Evolutionary conservation across 1,139 yeast species (phyloP).

Genomic region (Candida albicans): DNA sequence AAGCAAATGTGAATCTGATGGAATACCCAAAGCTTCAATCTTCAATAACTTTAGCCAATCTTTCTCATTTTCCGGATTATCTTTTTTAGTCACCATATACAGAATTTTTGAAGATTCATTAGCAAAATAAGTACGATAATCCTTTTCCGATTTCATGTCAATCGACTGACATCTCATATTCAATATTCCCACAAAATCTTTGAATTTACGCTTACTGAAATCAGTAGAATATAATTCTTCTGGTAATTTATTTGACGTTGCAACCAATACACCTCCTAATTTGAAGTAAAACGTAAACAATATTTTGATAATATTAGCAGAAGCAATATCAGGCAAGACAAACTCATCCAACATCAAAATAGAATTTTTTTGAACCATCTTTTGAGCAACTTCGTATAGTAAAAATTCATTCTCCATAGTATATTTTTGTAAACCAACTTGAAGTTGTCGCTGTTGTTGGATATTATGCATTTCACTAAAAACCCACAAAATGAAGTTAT

Average conservation of each 20-base stretch:
- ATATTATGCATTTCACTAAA: conserved; percentile 60
- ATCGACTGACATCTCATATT: conserved; percentile 61
- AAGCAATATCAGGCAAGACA: conserved; percentile 71
- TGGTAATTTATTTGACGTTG: conserved; percentile 70
- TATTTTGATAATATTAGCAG: conserved; percentile 66
- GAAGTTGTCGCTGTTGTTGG: conserved; percentile 40
- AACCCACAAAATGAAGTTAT: conserved; percentile 68
- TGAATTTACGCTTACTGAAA: conserved; percentile 59
- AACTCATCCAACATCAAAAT: conserved; percentile 69
- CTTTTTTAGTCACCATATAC: conserved; percentile 32
- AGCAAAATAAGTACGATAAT: conserved; percentile 51
- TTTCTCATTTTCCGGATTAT: conserved; percentile 23
- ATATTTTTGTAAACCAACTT: conserved; percentile 29
- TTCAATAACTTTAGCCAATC: conserved; percentile 40
- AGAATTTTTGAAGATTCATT: conserved; percentile 21
- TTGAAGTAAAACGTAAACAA: conserved; percentile 69
- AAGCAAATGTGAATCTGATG: conserved; percentile 14
- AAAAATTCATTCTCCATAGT: conserved; percentile 64
- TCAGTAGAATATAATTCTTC: conserved; percentile 68
- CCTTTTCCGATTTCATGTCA: conserved; percentile 61
- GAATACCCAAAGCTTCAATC: conserved; percentile 19
- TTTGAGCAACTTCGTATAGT: conserved; percentile 66
- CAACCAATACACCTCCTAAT: conserved; percentile 71
- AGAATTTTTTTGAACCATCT: conserved; percentile 59
- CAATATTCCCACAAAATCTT: conserved; percentile 55